phyloP scores from a whole-genome alignment of 805 yeast genomes.

The Pichia cabralensis region DNA sequence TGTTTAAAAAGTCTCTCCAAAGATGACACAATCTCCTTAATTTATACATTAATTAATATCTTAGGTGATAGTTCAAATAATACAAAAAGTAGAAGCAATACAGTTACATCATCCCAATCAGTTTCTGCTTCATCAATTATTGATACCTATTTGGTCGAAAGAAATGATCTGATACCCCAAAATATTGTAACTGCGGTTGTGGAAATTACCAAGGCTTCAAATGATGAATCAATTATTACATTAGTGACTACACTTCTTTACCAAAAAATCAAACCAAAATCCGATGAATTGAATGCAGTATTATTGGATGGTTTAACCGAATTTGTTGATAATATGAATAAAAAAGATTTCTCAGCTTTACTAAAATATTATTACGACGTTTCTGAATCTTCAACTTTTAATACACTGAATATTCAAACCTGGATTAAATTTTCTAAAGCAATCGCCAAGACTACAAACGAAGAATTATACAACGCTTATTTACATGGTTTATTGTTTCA shows the following conservation, averaged over 20 bases:
- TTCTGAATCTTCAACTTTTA: slow-evolving; percentile 34
- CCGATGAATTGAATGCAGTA: slow-evolving; percentile 42
- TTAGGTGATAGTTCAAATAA: slow-evolving; percentile 19
- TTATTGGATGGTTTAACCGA: slow-evolving; percentile 54
- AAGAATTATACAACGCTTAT: slow-evolving; percentile 45
- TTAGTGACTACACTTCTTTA: slow-evolving; percentile 73
- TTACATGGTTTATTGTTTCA: slow-evolving; percentile 56
- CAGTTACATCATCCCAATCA: slow-evolving; percentile 8
- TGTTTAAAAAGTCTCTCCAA: slow-evolving; percentile 64
- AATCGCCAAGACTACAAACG: slow-evolving; percentile 23
- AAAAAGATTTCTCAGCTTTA: slow-evolving; percentile 58
- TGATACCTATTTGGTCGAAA: slow-evolving; percentile 15
- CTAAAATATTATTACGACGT: slow-evolving; percentile 46
- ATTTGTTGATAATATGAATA: slow-evolving; percentile 51
- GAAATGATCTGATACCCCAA: slow-evolving; percentile 33
- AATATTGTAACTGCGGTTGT: slow-evolving; percentile 64
- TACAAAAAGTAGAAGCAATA: slow-evolving; percentile 1
- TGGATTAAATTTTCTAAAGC: slow-evolving; percentile 34
- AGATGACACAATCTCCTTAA: slow-evolving; percentile 73
- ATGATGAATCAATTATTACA: slow-evolving; percentile 63
- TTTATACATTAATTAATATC: slow-evolving; percentile 74
- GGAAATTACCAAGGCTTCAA: slow-evolving; percentile 54
- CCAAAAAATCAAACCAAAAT: slow-evolving; percentile 50
- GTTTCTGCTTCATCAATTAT: slow-evolving; percentile 5
- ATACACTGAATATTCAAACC: slow-evolving; percentile 31